phyloP scores from a whole-genome alignment of 208 protist species.

The Blechomonas ayalai region DNA sequence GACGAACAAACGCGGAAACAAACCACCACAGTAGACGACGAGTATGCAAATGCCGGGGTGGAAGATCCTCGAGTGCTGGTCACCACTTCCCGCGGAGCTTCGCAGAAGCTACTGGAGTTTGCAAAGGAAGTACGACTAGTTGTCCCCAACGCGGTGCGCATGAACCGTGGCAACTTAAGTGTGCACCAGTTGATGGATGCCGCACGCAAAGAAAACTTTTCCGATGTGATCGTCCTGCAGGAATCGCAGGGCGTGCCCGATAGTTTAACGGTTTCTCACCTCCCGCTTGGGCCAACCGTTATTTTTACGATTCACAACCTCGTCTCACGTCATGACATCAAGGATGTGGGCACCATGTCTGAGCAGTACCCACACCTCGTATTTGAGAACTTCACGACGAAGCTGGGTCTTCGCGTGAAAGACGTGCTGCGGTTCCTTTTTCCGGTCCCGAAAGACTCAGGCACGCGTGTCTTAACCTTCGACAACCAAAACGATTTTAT shows the following conservation, averaged over 20 bases:
- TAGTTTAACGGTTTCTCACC: constrained; percentile 96
- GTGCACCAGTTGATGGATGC: constrained; percentile 94
- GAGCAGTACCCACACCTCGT: constrained; percentile 98
- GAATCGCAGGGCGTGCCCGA: constrained; percentile 97
- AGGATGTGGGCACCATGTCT: constrained; percentile 83
- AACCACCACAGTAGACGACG: constrained; percentile 92
- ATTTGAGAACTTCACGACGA: constrained; percentile 97
- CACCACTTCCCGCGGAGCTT: constrained; percentile 98
- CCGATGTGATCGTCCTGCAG: constrained; percentile 98
- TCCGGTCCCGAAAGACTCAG: constrained; percentile 95
- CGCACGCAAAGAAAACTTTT: constrained; percentile 90
- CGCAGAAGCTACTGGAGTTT: constrained; percentile 95
- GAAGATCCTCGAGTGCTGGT: constrained; percentile 97
- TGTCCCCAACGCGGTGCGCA: constrained; percentile 96
- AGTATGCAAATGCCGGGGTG: constrained; percentile 95
- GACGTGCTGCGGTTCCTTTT: constrained; percentile 97
- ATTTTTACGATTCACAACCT: constrained; percentile 97
- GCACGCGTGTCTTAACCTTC: constrained; percentile 96
- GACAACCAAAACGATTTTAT: constrained; percentile 98
- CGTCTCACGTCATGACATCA: constrained; percentile 97
- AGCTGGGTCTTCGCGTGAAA: constrained; percentile 92
- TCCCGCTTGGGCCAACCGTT: constrained; percentile 98
- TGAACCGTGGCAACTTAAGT: constrained; percentile 97
- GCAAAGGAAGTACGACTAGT: constrained; percentile 98
- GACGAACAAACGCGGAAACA: constrained; percentile 65